Percentiles rank a stretch among this genome's conserved stretches.
Evolutionary conservation across 495 filamentous ascomycete genomes (phyloP).

Genomic region (Parachaetomium inaequale): DNA sequence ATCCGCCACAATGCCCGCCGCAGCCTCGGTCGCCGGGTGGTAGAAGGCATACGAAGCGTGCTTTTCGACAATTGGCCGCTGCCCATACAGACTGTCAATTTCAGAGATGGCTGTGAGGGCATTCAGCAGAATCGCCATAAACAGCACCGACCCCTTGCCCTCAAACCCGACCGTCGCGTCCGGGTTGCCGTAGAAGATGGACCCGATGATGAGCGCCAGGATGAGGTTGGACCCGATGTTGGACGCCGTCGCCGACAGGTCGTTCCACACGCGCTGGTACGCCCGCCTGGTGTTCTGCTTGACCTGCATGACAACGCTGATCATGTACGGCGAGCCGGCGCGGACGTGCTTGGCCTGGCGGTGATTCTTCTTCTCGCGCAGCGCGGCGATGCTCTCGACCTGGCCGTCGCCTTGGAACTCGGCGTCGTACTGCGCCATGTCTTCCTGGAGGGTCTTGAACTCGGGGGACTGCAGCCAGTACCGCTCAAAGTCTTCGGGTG

Average conservation of each 20-base stretch:
- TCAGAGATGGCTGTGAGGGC: constrained; percentile 52
- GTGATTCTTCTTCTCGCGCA: constrained; percentile 30
- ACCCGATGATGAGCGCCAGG: constrained; percentile 44
- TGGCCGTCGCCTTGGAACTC: constrained; percentile 49
- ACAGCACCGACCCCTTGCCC: constrained; percentile 56
- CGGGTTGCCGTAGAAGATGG: constrained; percentile 47
- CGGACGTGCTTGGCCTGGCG: constrained; percentile 40
- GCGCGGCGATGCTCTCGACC: constrained; percentile 14
- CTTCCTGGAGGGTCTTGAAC: constrained; percentile 52
- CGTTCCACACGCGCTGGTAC: constrained; percentile 44
- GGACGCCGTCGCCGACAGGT: constrained; percentile 30
- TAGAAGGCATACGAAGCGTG: constrained; percentile 65
- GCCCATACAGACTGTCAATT: constrained; percentile 58
- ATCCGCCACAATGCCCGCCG: constrained; percentile 58
- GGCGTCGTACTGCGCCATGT: constrained; percentile 58
- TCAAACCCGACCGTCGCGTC: constrained; percentile 42
- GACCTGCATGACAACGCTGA: constrained; percentile 56
- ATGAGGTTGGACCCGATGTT: constrained; percentile 38
- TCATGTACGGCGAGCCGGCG: constrained; percentile 53
- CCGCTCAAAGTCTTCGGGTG: constrained; percentile 57
- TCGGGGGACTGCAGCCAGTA: constrained; percentile 45
- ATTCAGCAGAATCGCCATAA: constrained; percentile 56
- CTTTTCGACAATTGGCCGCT: constrained; percentile 63
- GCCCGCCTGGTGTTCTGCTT: constrained; percentile 50
- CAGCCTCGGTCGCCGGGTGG: constrained; percentile 57